Base-by-base conservation (phyloP, 192 early-diverging fungal genomes). In the Coemansia sp. region DNA sequence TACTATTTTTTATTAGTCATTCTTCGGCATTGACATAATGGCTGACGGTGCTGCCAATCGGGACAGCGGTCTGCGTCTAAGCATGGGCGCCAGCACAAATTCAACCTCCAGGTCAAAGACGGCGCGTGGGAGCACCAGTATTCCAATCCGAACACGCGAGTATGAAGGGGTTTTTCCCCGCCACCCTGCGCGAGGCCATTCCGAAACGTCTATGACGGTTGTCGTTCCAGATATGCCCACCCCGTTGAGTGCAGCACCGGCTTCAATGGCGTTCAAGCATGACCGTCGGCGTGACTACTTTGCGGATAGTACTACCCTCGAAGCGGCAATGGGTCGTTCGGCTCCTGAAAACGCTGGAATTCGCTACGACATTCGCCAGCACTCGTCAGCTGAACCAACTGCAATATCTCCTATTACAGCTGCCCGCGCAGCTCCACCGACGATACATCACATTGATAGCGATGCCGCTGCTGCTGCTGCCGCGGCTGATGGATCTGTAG, bases 261-360 rank as follows among this genome's bases (percentile, higher is more conserved):
- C 68, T 3, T 67, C 74, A 13, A 75, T 76, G 67, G 79, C 79
- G 14, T 54, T 72, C 35, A 70, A 51, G 36, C 71, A 76, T 46
- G 74, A 81, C 53, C 63, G 79, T 27, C 70, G 79, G 41, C 74
- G 74, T 40, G 79, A 81, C 62, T 81, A 73, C 44, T 81, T 69
- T 60, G 73, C 79, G 2, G 79, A 81, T 65, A 75, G 61, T 37
- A 51, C 60, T 24, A 81, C 79, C 1, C 56, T 81, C 10, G 67
- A 50, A 3, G 79, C 79, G 17, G 79, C 79, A 11, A 81, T 72
- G 66, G 79, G 79, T 11, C 41, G 44, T 41, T 51, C 73, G 17
- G 73, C 79, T 9, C 69, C 74, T 21, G 71, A 36, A 57, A 65
- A 81, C 46, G 51, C 63, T 4, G 74, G 74, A 14, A 75, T 81